Conservation (phyloP, 441 rosid species). For the Omphalea diandra region DNA sequence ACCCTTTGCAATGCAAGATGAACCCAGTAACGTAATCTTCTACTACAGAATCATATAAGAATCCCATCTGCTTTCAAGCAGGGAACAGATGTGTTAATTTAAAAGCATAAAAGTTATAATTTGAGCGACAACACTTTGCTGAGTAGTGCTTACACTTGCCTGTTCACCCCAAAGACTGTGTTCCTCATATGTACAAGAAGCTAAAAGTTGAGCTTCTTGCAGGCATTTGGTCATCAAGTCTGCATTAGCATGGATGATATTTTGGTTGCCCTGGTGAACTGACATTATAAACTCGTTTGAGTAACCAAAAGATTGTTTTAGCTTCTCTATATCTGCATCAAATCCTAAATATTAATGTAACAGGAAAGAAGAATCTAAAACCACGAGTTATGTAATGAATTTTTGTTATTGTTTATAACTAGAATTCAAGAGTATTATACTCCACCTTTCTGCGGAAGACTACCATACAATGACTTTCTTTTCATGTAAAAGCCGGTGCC, state of each 20-base stretch:
- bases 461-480: conserved; percentile 22
- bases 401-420: too few relatives aligned
- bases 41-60: conserved; percentile 30
- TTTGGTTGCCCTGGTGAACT: conserved; percentile 2
- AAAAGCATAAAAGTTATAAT: too few relatives aligned
- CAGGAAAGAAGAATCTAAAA: too few relatives aligned
- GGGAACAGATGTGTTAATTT: too few relatives aligned
- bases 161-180: conserved; percentile 31
- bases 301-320: conserved; percentile 31
- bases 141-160: too few relatives aligned
- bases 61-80: conserved; percentile 38
- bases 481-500: conserved; percentile 45
- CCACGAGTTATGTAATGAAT: too few relatives aligned
- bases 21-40: conserved; percentile 52
- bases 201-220: conserved; percentile 29
- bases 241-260: neutral
- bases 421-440: too few relatives aligned
- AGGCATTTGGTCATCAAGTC: conserved; percentile 18
- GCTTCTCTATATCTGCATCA: conserved; percentile 24
- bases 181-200: conserved; percentile 28
- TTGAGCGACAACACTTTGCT: too few relatives aligned
- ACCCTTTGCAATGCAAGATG: conserved; percentile 36
- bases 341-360: too few relatives aligned
- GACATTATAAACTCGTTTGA: conserved; percentile 35
- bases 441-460: too few relatives aligned